Evolutionary conservation across 1,284 basidiomycete species (phyloP).

Genomic region (Ceratobasidium sp.): DNA sequence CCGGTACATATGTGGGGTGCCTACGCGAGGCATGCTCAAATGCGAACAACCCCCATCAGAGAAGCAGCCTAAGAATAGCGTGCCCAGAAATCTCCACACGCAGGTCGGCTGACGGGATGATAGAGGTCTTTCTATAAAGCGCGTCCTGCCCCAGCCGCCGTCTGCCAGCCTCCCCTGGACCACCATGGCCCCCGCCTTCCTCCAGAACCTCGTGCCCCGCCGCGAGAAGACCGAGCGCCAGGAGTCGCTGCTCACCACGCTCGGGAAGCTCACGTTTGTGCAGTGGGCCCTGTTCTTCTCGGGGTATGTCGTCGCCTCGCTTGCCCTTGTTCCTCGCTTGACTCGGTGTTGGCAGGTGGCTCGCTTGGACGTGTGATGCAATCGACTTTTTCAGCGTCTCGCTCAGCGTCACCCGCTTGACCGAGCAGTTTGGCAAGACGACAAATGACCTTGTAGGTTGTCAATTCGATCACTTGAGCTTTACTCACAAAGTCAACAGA

Average conservation of each 20-base stretch:
- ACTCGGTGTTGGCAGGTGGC: slow-evolving; percentile 62
- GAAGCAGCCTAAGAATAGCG: slow-evolving; percentile 9
- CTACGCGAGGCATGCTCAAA: slow-evolving; percentile 12
- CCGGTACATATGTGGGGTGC: neutral
- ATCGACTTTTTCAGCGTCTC: slow-evolving; percentile 89
- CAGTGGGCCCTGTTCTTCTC: slow-evolving; percentile 64
- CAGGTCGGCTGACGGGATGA: neutral
- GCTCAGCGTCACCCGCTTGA: slow-evolving; percentile 70
- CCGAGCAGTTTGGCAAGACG: slow-evolving; percentile 62
- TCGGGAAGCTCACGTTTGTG: slow-evolving; percentile 58
- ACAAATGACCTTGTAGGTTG: slow-evolving; percentile 65
- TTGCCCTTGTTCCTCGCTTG: slow-evolving; percentile 25
- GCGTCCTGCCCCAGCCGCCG: neutral
- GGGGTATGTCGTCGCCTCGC: slow-evolving; percentile 53
- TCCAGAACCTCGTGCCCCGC: slow-evolving; percentile 63
- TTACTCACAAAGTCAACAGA: slow-evolving; percentile 12
- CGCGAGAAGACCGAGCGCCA: slow-evolving; percentile 57
- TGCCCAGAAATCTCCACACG: neutral
- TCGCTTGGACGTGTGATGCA: slow-evolving; percentile 83
- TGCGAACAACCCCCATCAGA: slow-evolving; percentile 1
- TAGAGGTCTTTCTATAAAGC: slow-evolving; percentile 1
- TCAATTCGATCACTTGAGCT: neutral
- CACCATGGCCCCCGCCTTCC: slow-evolving; percentile 61
- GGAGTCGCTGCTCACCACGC: slow-evolving; percentile 56
- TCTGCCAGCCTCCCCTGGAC: slow-evolving; percentile 10